Evolutionary conservation across 805 yeast genomes (phyloP).

Genomic region (Candida maris): DNA sequence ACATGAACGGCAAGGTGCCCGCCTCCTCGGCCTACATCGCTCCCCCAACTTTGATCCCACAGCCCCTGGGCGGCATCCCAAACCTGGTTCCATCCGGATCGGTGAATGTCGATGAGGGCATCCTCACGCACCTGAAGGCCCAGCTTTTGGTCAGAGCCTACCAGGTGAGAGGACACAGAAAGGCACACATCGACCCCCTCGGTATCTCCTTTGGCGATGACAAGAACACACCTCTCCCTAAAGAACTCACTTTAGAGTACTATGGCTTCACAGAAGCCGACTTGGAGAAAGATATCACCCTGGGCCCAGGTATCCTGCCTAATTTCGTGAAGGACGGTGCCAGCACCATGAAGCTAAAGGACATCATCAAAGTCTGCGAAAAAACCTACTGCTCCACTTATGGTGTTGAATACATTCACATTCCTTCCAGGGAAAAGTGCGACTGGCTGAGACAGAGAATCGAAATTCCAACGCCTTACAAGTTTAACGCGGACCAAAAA

Average conservation of each 20-base stretch:
- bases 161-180: constrained; percentile 97
- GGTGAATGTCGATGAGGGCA: constrained; percentile 57
- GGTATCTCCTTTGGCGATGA: constrained; percentile 82
- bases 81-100: constrained; percentile 53
- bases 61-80: constrained; percentile 73
- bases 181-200: constrained; percentile 94
- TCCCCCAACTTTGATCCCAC: constrained; percentile 87
- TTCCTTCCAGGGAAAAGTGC: constrained; percentile 91
- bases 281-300: constrained; percentile 73
- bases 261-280: constrained; percentile 90
- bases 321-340: constrained; percentile 70
- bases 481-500: constrained; percentile 83
- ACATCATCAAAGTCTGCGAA: constrained; percentile 76
- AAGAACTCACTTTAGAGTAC: constrained; percentile 86
- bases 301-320: constrained; percentile 97
- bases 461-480: constrained; percentile 86
- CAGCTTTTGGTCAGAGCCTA: constrained; percentile 97
- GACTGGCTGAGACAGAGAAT: constrained; percentile 98
- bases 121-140: constrained; percentile 85
- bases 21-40: constrained; percentile 78
- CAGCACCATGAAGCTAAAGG: constrained; percentile 65
- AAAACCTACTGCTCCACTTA: constrained; percentile 79
- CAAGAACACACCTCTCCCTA: constrained; percentile 51
- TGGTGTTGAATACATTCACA: constrained; percentile 95
- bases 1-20: constrained; percentile 67